Percentiles rank a stretch among this genome's conserved stretches.
phyloP scores from a whole-genome alignment of 2,329 filamentous ascomycete genomes.

The Phialophora verrucosa region DNA sequence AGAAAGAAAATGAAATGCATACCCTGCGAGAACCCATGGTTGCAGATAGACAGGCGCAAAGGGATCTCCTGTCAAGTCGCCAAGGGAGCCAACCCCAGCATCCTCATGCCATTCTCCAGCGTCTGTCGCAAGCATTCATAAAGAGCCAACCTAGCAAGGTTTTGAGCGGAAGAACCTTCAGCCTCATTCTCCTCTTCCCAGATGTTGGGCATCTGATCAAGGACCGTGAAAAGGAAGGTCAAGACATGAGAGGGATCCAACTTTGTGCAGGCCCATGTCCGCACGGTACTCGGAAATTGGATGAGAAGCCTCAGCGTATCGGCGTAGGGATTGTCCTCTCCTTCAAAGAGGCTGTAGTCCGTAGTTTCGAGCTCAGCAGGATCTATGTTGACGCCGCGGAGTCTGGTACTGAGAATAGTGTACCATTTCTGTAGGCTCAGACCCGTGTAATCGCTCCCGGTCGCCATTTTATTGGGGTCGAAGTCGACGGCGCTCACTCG shows the following conservation, averaged over 20 bases:
- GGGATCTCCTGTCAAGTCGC: conserved; percentile 49
- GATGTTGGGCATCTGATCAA: conserved; percentile 13
- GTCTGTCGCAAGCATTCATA: conserved; percentile 78
- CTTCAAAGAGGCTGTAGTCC: conserved; percentile 71
- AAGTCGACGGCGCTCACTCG: conserved; percentile 68
- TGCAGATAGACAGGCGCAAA: neutral
- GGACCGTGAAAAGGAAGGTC: conserved; percentile 70
- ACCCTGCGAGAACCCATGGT: neutral
- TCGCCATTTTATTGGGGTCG: conserved; percentile 81
- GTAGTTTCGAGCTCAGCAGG: conserved; percentile 66
- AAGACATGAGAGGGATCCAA: conserved; percentile 74
- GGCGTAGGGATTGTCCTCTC: conserved; percentile 67
- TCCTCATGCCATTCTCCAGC: conserved; percentile 79
- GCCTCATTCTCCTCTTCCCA: conserved; percentile 73
- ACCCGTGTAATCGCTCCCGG: conserved; percentile 83
- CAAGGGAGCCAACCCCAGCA: conserved; percentile 79
- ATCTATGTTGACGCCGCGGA: conserved; percentile 61
- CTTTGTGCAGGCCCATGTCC: conserved; percentile 78
- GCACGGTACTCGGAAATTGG: conserved; percentile 83
- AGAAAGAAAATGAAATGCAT: neutral
- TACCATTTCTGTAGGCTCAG: conserved; percentile 86
- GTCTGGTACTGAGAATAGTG: conserved; percentile 69
- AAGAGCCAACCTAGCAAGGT: conserved; percentile 74
- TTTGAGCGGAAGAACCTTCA: conserved; percentile 70
- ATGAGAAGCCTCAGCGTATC: conserved; percentile 77